Base-by-base conservation (phyloP, 352 stramenopile genomes). In the Pythium aristosporum region DNA sequence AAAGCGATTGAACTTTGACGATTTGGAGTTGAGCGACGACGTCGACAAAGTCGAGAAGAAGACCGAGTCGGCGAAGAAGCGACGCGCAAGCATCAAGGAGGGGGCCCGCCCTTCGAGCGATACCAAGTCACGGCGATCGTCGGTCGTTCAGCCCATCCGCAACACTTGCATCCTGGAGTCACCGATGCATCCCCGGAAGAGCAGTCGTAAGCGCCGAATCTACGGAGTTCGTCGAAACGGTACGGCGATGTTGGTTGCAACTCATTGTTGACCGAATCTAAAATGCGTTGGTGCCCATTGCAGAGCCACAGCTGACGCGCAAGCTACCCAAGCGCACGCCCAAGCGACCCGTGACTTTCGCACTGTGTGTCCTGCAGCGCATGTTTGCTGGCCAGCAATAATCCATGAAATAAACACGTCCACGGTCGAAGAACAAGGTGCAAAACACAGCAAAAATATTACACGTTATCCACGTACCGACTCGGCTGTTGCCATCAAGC, bases 351-450 rank as follows among this genome's bases (percentile, higher is more conserved):
- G 51, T 42, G 15, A 42, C 25, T 7, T 61, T 57, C 53, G 49
- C 11, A 34, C 46, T 67, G 51, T 67, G 20, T 53, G 79, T 69
- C 9, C 67, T 88, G 11, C 79, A 86, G 57, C 73, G 77, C 21
- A 83, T 88, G 75, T 86, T 86, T 47, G 70, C 65, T 11, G 60
- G 23, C 21, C 61, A 54, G n/a, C 49, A 63, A 57, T 41, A 20
- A 2, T 5, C 10, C 7, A 16, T n/a, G 12, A 32, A 48, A 52
- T 15, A 13, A 15, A 39, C 18, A 52, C 18, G 41, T 49, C 23
- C 3, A 62, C 34, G 25, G n/a, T 30, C 34, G 32, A 41, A 11
- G 1, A 7, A 53, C 16, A 59, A 6, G 30, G 5, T 12, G 30
- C 36, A 20, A 30, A 30, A 36, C 36, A 5, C 42, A 32, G 48